Conservation (phyloP, 2,329 filamentous ascomycete genomes). For the Pseudocercospora pini-densiflorae region DNA sequence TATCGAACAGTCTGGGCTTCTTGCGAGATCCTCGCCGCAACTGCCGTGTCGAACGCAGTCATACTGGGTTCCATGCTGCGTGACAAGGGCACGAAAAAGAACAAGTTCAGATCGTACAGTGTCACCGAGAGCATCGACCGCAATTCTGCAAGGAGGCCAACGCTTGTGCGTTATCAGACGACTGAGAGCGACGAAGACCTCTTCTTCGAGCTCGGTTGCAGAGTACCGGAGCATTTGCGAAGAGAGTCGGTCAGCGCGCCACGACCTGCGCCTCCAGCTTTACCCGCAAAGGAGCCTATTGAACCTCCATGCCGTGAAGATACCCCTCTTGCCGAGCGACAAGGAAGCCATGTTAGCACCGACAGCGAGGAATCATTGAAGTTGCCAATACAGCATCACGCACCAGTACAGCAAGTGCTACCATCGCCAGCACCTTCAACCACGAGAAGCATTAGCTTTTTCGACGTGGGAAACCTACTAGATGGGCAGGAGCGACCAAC, state of each 20-base stretch:
- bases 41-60: slow-evolving; percentile 83
- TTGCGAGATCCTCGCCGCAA: slow-evolving; percentile 86
- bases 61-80: slow-evolving; percentile 92
- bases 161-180: slow-evolving; percentile 65
- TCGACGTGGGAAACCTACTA: slow-evolving; percentile 80
- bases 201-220: slow-evolving; percentile 77
- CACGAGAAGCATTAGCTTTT: slow-evolving; percentile 67
- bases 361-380: slow-evolving; percentile 25
- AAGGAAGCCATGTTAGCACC: slow-evolving; percentile 10
- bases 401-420: slow-evolving; percentile 19
- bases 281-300: slow-evolving; percentile 38
- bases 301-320: neutral
- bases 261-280: slow-evolving; percentile 46
- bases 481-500: slow-evolving; percentile 54
- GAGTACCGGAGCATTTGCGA: slow-evolving; percentile 59
- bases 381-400: slow-evolving; percentile 9
- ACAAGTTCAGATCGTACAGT: slow-evolving; percentile 70
- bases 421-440: slow-evolving; percentile 29
- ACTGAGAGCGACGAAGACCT: slow-evolving; percentile 94
- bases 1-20: slow-evolving; percentile 88
- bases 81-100: slow-evolving; percentile 87
- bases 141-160: slow-evolving; percentile 64
- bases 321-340: neutral
- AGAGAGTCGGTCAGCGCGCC: slow-evolving; percentile 33
- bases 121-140: slow-evolving; percentile 58